These are phyloP conservation scores for Blastocystis sp. DNA, from an alignment of 352 stramenopile species.

Conservation along the genomic window DNA sequence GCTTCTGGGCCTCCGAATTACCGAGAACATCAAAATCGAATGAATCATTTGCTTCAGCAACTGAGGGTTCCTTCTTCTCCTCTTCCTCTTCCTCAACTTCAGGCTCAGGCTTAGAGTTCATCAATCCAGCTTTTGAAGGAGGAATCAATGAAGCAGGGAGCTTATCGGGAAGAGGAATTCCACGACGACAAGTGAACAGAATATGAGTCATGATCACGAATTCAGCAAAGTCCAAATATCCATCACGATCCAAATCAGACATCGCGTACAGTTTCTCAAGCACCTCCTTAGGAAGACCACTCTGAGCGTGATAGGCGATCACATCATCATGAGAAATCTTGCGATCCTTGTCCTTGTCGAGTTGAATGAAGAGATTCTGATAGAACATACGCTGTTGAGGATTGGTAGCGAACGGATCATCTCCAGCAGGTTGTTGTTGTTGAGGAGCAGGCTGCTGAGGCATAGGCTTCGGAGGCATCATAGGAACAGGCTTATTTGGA, in stretches of 20 bases:
- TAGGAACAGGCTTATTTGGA: background rate
- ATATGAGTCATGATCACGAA: constrained; percentile 25
- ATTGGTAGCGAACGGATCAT: constrained; percentile 33
- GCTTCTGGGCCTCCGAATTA: background rate
- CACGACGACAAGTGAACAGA: background rate
- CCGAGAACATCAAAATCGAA: no score
- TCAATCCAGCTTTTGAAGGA: background rate
- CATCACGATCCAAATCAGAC: constrained; percentile 3
- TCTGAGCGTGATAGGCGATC: constrained; percentile 37
- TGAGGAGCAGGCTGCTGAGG: background rate
- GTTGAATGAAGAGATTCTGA: constrained; percentile 48
- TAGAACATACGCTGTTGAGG: constrained; percentile 47
- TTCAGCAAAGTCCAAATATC: background rate
- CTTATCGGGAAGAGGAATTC: background rate
- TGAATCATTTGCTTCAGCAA: background rate
- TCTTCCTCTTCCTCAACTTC: constrained; percentile 23
- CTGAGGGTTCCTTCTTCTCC: background rate
- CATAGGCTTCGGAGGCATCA: background rate
- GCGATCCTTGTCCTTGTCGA: constrained; percentile 28
- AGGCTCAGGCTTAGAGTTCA: background rate
- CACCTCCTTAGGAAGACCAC: constrained; percentile 4
- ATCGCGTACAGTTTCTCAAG: background rate
- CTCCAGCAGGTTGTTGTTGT: background rate
- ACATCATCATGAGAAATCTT: background rate
- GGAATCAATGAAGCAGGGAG: background rate